Percentiles rank a stretch among this genome's conserved stretches.
Evolutionary conservation across 2,329 filamentous ascomycete species (phyloP).

Genomic region (Peltaster fructicola): DNA sequence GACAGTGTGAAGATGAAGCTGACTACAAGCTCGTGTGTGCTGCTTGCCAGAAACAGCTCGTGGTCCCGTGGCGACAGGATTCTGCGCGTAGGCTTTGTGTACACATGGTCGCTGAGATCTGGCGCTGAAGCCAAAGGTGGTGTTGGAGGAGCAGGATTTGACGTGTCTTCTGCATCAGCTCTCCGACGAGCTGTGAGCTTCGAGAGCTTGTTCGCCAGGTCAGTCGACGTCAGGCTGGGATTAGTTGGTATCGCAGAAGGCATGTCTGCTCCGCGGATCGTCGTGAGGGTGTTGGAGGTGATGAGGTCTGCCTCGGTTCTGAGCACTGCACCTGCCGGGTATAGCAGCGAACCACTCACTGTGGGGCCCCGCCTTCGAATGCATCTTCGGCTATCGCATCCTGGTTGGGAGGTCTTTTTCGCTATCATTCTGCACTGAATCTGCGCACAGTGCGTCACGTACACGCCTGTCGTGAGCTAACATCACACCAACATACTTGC

Average conservation of each 20-base stretch:
- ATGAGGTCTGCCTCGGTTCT: no score
- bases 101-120: conserved; percentile 34
- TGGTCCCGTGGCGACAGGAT: conserved; percentile 74
- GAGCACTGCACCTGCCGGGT: no score
- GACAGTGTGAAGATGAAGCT: conserved; percentile 77
- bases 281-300: no score
- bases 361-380: no score
- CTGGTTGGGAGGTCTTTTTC: no score
- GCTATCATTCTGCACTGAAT: no score
- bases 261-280: no score
- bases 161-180: conserved; percentile 26
- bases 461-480: no score
- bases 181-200: conserved; percentile 49
- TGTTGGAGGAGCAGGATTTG: conserved; percentile 51
- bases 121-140: conserved; percentile 54
- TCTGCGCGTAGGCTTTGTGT: conserved; percentile 51
- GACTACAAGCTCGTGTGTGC: conserved; percentile 57
- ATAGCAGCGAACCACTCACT: no score
- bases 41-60: conserved; percentile 59
- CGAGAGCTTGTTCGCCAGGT: conserved; percentile 42
- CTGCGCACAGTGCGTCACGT: no score
- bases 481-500: no score
- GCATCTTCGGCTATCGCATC: no score
- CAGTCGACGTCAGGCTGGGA: conserved; percentile 19
- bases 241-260: conserved; percentile 6